phyloP scores from a whole-genome alignment of 257 asterid genomes.

The Lycium barbarum region DNA sequence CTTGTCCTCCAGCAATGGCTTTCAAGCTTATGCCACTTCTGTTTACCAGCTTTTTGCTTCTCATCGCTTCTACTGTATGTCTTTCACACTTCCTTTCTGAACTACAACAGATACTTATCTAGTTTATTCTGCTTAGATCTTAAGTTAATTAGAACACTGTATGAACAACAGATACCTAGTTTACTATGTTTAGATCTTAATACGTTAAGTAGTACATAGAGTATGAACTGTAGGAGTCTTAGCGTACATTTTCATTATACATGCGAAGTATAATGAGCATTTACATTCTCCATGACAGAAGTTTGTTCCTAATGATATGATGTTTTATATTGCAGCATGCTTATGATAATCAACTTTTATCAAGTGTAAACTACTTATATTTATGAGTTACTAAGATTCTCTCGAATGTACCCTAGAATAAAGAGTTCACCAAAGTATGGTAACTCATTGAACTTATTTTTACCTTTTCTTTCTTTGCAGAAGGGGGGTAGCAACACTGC shows the following conservation, averaged over 20 bases:
- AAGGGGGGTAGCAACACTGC: background rate
- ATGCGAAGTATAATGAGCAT: background rate
- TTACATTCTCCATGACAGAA: background rate
- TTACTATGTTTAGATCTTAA: background rate
- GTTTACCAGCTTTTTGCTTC: background rate
- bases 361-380: background rate
- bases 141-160: too few relatives aligned
- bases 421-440: background rate
- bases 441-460: background rate
- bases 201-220: background rate
- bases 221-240: background rate
- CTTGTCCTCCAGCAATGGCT: slow-evolving; percentile 2
- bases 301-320: too few relatives aligned
- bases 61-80: background rate
- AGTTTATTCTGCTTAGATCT: background rate
- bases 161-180: background rate
- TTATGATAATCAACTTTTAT: background rate
- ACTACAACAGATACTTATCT: background rate
- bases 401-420: background rate
- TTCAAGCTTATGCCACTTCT: background rate
- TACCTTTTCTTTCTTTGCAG: background rate
- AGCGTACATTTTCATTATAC: background rate
- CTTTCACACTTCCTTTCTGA: background rate
- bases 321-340: background rate
- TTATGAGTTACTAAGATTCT: background rate